These are phyloP conservation scores for Vitis labrusca DNA, from an alignment of 164 flowering plant species.

Conservation along the genomic window DNA sequence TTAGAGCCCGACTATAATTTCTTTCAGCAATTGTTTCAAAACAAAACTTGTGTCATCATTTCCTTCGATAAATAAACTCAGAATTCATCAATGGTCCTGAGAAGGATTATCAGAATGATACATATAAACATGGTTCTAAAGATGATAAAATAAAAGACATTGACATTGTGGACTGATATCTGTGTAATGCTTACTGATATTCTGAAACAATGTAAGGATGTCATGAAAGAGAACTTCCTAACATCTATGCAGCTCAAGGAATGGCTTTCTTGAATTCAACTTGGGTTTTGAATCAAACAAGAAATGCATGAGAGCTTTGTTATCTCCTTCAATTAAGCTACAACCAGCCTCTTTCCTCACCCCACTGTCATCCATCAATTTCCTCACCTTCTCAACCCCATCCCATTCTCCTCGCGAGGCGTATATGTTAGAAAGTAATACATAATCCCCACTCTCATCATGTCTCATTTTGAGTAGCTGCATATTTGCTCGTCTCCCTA, in stretches of 20 bases:
- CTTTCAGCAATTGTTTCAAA: too few relatives aligned
- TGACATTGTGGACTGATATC: neutral
- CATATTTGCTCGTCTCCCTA: slow-evolving; percentile 55
- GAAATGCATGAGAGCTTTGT: slow-evolving; percentile 46
- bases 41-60: neutral
- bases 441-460: slow-evolving; percentile 68
- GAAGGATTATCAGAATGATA: neutral
- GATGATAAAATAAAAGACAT: neutral
- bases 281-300: slow-evolving; percentile 38
- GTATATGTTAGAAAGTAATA: slow-evolving; percentile 61
- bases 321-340: slow-evolving; percentile 44
- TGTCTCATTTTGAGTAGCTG: slow-evolving; percentile 42
- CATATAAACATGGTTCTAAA: neutral
- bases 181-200: neutral
- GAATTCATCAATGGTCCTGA: neutral
- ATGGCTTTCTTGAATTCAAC: slow-evolving; percentile 10
- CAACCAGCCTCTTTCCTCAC: slow-evolving; percentile 51
- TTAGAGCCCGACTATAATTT: too few relatives aligned
- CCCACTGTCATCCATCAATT: slow-evolving; percentile 62
- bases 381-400: slow-evolving; percentile 60
- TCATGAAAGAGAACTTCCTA: neutral
- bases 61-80: neutral
- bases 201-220: neutral
- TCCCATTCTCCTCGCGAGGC: slow-evolving; percentile 68
- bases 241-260: slow-evolving; percentile 1